Percentiles rank a stretch among this genome's conserved stretches.
Conservation (phyloP, 352 stramenopile genomes). For the Phytopythium ostracodes region DNA sequence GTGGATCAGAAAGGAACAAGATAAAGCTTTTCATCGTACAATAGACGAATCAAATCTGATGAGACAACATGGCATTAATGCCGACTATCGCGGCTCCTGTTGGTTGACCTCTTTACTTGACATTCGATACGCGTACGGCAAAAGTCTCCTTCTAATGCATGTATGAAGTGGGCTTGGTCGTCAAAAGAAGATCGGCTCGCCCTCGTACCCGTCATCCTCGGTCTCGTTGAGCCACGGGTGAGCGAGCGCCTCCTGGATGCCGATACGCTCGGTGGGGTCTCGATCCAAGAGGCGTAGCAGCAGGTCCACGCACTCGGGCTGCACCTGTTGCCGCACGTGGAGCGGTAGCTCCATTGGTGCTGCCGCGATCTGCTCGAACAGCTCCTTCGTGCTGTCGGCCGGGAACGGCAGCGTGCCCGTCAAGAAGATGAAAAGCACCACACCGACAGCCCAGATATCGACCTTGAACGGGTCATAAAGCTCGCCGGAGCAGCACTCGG, state of each 20-base stretch:
- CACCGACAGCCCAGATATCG: conserved; percentile 84
- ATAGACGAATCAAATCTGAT: neutral
- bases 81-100: neutral
- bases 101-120: neutral
- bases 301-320: conserved; percentile 35
- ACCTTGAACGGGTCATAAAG: conserved; percentile 79
- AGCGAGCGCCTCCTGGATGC: conserved; percentile 37
- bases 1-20: neutral
- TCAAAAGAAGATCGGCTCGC: conserved; percentile 73
- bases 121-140: too few species aligned
- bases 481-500: conserved; percentile 85
- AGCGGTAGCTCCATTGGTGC: conserved; percentile 35
- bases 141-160: neutral
- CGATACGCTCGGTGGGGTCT: conserved; percentile 45
- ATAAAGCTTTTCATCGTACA: neutral
- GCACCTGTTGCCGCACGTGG: conserved; percentile 23
- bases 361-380: conserved; percentile 78
- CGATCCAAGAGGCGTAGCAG: conserved; percentile 49
- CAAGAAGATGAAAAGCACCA: conserved; percentile 85
- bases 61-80: neutral
- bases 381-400: conserved; percentile 56
- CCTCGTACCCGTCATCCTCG: conserved; percentile 25
- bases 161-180: neutral
- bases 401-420: conserved; percentile 81
- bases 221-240: conserved; percentile 55